Conservation (phyloP, 192 early-diverging fungal species). For the Umbelopsis sp. region DNA sequence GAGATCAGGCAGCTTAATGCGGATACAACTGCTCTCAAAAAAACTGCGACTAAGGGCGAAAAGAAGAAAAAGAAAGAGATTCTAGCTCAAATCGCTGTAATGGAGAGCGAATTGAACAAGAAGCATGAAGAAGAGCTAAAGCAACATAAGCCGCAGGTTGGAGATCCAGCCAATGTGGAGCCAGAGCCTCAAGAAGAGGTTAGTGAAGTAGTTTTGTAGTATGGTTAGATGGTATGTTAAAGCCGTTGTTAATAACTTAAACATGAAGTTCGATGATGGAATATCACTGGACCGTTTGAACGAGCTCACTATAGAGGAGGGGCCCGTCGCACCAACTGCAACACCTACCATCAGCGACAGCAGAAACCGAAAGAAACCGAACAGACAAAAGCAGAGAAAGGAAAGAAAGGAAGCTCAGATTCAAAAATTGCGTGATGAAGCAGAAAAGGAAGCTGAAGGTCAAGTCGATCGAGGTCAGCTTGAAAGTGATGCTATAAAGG, state of each 20-base stretch:
- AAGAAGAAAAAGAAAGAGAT: slow-evolving; percentile 91
- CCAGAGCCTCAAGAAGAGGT: not conserved
- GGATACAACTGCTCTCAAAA: slow-evolving; percentile 74
- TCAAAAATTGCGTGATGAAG: slow-evolving; percentile 70
- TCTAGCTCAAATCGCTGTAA: slow-evolving; percentile 57
- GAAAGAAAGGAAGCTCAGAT: slow-evolving; percentile 74
- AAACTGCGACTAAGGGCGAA: slow-evolving; percentile 73
- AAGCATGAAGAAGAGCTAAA: slow-evolving; percentile 65
- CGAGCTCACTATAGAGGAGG: slow-evolving; percentile 19
- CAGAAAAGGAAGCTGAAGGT: slow-evolving; percentile 71
- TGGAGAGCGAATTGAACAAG: slow-evolving; percentile 64
- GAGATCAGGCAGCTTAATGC: slow-evolving; percentile 76
- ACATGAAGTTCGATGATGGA: slow-evolving; percentile 22
- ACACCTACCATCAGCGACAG: slow-evolving; percentile 23
- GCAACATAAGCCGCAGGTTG: slow-evolving; percentile 27
- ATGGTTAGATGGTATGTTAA: not conserved
- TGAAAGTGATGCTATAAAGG: slow-evolving; percentile 70
- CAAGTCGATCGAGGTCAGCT: slow-evolving; percentile 75
- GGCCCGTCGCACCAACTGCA: slow-evolving; percentile 23
- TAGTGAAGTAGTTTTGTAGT: not conserved
- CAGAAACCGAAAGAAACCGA: slow-evolving; percentile 49
- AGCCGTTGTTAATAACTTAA: not conserved
- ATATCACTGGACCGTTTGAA: slow-evolving; percentile 31
- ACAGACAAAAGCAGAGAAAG: slow-evolving; percentile 51
- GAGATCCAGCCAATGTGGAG: slow-evolving; percentile 1